phyloP scores from a whole-genome alignment of 2,329 filamentous ascomycete species.

The Alternaria conjuncta region DNA sequence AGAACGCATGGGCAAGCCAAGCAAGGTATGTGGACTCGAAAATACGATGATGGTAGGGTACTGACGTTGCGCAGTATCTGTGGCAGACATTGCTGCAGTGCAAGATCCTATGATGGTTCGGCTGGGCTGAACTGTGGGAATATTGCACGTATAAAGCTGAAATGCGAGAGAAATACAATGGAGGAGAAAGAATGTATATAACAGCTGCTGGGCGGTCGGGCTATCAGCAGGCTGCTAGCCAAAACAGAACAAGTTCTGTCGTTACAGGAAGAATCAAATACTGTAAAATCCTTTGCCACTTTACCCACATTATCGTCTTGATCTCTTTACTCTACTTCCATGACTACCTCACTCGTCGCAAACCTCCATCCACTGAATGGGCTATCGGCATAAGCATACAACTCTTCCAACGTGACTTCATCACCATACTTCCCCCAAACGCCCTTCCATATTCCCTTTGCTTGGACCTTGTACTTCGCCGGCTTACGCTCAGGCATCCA shows the following conservation, averaged over 20 bases:
- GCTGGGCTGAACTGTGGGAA: background rate
- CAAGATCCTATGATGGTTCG: background rate
- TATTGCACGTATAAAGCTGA: background rate
- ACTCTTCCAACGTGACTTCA: slow-evolving; percentile 32
- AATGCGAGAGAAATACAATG: background rate
- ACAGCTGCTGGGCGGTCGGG: background rate
- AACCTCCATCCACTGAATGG: slow-evolving; percentile 35
- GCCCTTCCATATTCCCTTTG: slow-evolving; percentile 43
- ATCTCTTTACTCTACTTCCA: slow-evolving; percentile 21
- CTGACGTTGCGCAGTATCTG: slow-evolving; percentile 1
- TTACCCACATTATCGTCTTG: background rate
- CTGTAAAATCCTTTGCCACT: background rate
- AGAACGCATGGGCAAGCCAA: slow-evolving; percentile 3
- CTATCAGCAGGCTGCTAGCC: background rate
- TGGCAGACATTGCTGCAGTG: slow-evolving; percentile 3
- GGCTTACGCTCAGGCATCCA: slow-evolving; percentile 47
- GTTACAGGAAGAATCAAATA: background rate
- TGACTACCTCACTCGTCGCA: slow-evolving; percentile 29
- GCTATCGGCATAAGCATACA: slow-evolving; percentile 33
- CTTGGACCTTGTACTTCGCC: slow-evolving; percentile 46
- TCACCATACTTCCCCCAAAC: slow-evolving; percentile 42
- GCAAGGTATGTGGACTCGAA: background rate
- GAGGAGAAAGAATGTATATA: background rate
- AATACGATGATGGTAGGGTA: background rate
- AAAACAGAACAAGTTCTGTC: background rate